Evolutionary conservation across 78 protist species (phyloP).

Genomic region (Dictyostelium brefeldianum): DNA sequence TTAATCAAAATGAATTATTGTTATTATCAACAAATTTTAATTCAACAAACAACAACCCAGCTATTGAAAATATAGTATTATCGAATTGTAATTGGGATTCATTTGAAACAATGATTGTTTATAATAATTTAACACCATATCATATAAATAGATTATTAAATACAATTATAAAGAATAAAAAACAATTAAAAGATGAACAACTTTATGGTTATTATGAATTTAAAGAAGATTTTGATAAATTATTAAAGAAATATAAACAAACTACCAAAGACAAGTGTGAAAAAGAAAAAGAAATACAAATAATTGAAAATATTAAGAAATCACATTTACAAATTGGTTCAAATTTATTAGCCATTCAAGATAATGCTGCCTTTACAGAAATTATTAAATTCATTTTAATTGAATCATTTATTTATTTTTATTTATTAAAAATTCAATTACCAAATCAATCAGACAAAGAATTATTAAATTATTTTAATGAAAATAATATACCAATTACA

Average conservation of each 20-base stretch:
- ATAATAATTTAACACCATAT: background rate
- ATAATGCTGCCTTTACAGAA: background rate
- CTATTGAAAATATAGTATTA: background rate
- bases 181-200: background rate
- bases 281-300: too few relatives aligned
- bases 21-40: background rate
- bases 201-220: background rate
- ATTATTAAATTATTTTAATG: background rate
- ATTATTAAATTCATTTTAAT: background rate
- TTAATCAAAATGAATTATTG: background rate
- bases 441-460: background rate
- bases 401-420: conserved; percentile 9
- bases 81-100: background rate
- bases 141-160: background rate
- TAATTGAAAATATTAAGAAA: too few relatives aligned
- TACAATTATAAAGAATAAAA: background rate
- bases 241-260: background rate
- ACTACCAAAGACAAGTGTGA: too few relatives aligned
- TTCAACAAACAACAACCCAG: background rate
- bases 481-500: background rate
- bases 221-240: background rate
- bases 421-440: background rate
- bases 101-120: background rate
- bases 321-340: background rate
- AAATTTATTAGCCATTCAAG: background rate